Conservation (phyloP, 2,329 filamentous ascomycete species). For the Xylariaceae sp. region DNA sequence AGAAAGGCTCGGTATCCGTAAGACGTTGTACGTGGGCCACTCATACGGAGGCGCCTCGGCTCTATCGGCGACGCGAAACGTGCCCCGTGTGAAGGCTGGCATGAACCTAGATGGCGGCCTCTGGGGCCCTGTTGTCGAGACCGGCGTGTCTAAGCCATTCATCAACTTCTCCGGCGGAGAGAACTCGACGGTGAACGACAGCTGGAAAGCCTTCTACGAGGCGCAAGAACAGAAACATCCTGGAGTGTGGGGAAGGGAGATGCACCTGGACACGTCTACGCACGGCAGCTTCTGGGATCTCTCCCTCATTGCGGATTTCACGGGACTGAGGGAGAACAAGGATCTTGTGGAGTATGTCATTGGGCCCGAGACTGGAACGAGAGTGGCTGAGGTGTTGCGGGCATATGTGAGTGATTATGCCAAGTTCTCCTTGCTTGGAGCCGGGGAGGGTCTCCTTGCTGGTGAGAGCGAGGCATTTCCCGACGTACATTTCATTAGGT, state of each 20-base stretch:
- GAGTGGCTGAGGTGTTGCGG: slow-evolving; percentile 11
- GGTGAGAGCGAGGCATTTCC: slow-evolving; percentile 9
- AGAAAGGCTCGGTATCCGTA: slow-evolving; percentile 7
- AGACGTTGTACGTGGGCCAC: slow-evolving; percentile 14
- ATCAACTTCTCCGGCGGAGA: slow-evolving; percentile 10
- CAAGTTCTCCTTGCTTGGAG: slow-evolving; percentile 10
- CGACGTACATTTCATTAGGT: slow-evolving; percentile 10
- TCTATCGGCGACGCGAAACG: slow-evolving; percentile 4
- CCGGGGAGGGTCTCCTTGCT: slow-evolving; percentile 9
- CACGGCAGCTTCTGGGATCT: slow-evolving; percentile 16
- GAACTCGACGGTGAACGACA: slow-evolving; percentile 8
- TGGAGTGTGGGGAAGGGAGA: slow-evolving; percentile 7
- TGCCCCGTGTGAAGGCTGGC: slow-evolving; percentile 8
- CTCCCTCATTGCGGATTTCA: slow-evolving; percentile 12
- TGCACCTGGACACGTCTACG: slow-evolving; percentile 8
- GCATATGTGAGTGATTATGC: slow-evolving; percentile 11
- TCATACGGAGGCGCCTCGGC: slow-evolving; percentile 14
- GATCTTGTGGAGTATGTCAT: slow-evolving; percentile 9
- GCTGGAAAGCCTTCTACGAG: slow-evolving; percentile 11
- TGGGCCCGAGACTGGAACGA: slow-evolving; percentile 5
- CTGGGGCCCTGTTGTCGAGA: slow-evolving; percentile 11
- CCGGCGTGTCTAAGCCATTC: slow-evolving; percentile 9
- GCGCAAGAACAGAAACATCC: slow-evolving; percentile 11
- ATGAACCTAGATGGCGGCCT: slow-evolving; percentile 12
- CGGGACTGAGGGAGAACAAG: slow-evolving; percentile 10